Base-by-base conservation (phyloP, 495 filamentous ascomycete species). In the Umbilicaria muhlenbergii region DNA sequence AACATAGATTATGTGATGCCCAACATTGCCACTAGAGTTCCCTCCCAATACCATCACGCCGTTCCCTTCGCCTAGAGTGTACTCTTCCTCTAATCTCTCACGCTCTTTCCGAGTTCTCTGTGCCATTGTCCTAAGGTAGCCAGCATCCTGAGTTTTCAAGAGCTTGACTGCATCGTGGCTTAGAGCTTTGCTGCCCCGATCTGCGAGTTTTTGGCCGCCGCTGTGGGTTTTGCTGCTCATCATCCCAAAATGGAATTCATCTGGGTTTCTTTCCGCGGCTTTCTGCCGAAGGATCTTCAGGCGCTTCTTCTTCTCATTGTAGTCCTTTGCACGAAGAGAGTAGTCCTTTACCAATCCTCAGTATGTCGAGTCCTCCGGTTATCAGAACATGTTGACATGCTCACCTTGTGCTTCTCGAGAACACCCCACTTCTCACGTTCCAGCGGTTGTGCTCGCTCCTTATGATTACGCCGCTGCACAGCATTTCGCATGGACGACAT, bases 221-320 rank as follows among this genome's bases (percentile, higher is more conserved):
- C 81, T 76, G 44, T 74, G 73, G 24, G 78, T 75, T 42, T 78
- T 71, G 18, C 55, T 66, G 32, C 65, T 69, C 60, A 92, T 73
- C 91, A 98, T 98, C 18, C 78, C 81, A 56, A 85, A 94, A 63
- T 83, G 78, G 68, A 96, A 98, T 62, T 94, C 87, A 75, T 98
- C 91, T 34, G 88, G 86, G 60, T 98, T 96, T 49, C 85, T 80
- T 35, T 91, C 77, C 44, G 74, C 69, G 17, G 81, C 89, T 63
- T 94, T 94, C 47, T 80, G 70, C 50, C 78, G 71, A 14, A 98
- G 76, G 2, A 74, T 70, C 57, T 81, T 80, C 36, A 95, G 68
- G 24, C 80, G 77, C n/a, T 66, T 65, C 58, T 92, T 81, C 58
- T 98, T 96, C 51, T 62, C 63, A 56, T 85, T 86, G 74, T 82